Conservation (phyloP, 768 basidiomycete species). For the Kwoniella botswanensis region DNA sequence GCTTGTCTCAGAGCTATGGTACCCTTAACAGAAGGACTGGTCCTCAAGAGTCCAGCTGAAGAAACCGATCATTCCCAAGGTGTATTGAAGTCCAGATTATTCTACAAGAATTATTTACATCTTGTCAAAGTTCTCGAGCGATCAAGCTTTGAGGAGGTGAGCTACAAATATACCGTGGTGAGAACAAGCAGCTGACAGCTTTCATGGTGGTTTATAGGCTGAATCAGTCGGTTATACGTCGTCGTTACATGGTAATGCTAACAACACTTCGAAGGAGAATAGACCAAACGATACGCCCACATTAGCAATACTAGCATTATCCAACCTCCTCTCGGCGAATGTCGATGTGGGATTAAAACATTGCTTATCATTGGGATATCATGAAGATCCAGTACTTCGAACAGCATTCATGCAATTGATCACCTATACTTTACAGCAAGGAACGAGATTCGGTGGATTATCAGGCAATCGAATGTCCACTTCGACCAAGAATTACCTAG, state of each 20-base stretch:
- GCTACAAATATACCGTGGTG: not conserved
- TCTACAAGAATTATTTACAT: constrained; percentile 74
- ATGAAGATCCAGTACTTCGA: constrained; percentile 70
- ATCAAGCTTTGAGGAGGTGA: constrained; percentile 23
- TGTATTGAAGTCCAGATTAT: constrained; percentile 75
- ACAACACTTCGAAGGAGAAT: not conserved
- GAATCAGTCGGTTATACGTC: constrained; percentile 14
- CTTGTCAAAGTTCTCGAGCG: constrained; percentile 57
- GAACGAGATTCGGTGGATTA: constrained; percentile 71
- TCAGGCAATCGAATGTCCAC: constrained; percentile 20
- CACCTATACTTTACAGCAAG: constrained; percentile 76
- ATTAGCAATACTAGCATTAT: constrained; percentile 76
- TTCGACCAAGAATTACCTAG: constrained; percentile 28
- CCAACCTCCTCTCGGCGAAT: constrained; percentile 80
- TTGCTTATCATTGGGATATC: constrained; percentile 78
- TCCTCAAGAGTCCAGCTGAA: constrained; percentile 67
- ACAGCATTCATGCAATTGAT: constrained; percentile 84
- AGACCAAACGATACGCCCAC: constrained; percentile 57
- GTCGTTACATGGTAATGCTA: constrained; percentile 14
- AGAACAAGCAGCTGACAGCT: not conserved
- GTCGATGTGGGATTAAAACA: constrained; percentile 88
- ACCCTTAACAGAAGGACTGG: constrained; percentile 74
- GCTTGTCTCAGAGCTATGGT: constrained; percentile 76
- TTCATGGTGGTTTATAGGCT: constrained; percentile 1
- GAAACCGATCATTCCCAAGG: constrained; percentile 65